Base-by-base conservation (phyloP, 1,139 yeast species). In the Candida sp. region DNA sequence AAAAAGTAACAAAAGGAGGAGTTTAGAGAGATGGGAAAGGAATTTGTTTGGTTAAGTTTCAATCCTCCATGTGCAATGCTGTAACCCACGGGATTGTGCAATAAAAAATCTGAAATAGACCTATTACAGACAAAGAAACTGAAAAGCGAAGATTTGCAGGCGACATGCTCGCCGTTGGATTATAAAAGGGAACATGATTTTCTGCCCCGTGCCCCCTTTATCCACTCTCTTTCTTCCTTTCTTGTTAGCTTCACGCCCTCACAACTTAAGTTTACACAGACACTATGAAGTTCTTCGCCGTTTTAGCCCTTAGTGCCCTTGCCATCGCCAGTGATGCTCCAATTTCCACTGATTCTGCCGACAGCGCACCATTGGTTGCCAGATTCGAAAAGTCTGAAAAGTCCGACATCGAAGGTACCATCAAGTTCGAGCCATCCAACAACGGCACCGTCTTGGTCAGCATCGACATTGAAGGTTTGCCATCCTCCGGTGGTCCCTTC, bases 401-500 rank as follows among this genome's bases (percentile, higher is more conserved):
- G 5, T 54, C 56, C 2, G 41, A 54, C n/a, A 53, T 56, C 35
- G 37, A 52, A 17, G 78, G 78, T 45, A 47, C 61, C 28, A 72
- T 77, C 37, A 54, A 56, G 28, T 75, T 76, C 54, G 57, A 62
- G 32, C 63, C 76, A 25, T 61, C 66, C 33, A 42, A 56, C 31
- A 68, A 72, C 57, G 79, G 79, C 23, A 58, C 70, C 7, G 73
- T 75, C 27, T 52, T 57, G 43, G 71, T 75, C 25, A 52, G 54
- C 22, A 75, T 75, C 35, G 67, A 73, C 48, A 54, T 75, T 33
- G 44, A 56, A 5, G 69, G 67, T 30, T 70, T 76, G 58, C 81
- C 81, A 17, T 35, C 58, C 4, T 38, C 57, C 5, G 77, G 77
- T 31, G 79, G 79, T 32, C 78, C 79, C 42, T 76, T 75, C 67